Conservation (phyloP, 768 basidiomycete genomes). For the Cystobasidium onofrii region DNA sequence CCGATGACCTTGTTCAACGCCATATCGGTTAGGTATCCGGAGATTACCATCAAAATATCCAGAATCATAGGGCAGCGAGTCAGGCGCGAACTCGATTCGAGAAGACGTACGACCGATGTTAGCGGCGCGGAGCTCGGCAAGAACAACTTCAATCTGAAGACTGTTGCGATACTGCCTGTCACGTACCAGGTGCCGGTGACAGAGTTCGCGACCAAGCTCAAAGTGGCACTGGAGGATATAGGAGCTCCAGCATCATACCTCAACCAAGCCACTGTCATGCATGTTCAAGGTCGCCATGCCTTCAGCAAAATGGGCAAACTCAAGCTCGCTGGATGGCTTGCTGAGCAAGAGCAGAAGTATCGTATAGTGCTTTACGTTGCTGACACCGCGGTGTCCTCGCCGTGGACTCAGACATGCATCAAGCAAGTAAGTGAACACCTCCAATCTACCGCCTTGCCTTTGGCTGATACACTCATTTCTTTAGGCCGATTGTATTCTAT, state of each 20-base stretch:
- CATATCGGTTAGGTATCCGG: conserved; percentile 50
- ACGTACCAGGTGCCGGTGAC: conserved; percentile 81
- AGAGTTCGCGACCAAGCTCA: conserved; percentile 79
- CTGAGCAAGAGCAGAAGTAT: conserved; percentile 83
- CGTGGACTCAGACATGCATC: conserved; percentile 98
- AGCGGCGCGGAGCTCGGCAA: conserved; percentile 54
- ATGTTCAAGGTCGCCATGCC: conserved; percentile 84
- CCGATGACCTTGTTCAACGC: conserved; percentile 96
- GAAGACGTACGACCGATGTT: conserved; percentile 34
- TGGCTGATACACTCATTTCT: not conserved
- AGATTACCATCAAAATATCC: conserved; percentile 50
- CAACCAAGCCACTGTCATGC: conserved; percentile 85
- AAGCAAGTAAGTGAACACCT: conserved; percentile 57
- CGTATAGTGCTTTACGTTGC: conserved; percentile 91
- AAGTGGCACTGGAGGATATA: conserved; percentile 76
- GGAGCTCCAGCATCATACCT: conserved; percentile 89
- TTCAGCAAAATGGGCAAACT: conserved; percentile 95
- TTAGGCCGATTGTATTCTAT: conserved; percentile 85
- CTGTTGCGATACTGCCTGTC: conserved; percentile 81
- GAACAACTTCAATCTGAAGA: conserved; percentile 77
- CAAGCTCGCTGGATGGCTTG: conserved; percentile 87
- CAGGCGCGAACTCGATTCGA: conserved; percentile 60
- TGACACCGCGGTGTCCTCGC: conserved; percentile 85
- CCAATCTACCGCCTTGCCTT: not conserved
- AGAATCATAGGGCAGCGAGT: conserved; percentile 89